Base-by-base conservation (phyloP, 2,329 filamentous ascomycete genomes). In the Chalaropsis ovoidea region DNA sequence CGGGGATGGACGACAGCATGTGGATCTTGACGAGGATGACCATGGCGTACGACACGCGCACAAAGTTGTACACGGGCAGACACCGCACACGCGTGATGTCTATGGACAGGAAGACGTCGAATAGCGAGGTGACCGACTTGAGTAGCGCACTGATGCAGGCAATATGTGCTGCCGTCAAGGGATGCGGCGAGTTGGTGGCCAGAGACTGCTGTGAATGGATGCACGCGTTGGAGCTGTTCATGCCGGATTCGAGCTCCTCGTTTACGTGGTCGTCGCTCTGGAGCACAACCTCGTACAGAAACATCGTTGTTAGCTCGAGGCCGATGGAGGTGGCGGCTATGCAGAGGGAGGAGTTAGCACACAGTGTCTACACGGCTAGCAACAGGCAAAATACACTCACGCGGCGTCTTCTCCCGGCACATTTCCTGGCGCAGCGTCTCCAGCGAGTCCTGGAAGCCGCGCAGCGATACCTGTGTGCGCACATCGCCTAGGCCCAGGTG, bases 21-120 rank as follows among this genome's bases (percentile, higher is more conserved):
- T 86, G 87, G 68, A 91, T 81, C 74, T 90, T 90, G 72, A 89
- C 86, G 45, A 90, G 77, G 41, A 88, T 83, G 22, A 90, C 85
- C 1, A 86, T 80, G 5, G 84, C 85, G 71, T 89, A 90, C 11
- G 86, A 83, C 19, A 89, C 83, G 35, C 88, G 83, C 17, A 89
- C 86, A 70, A 88, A 85, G 72, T 83, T 84, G 71, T 88, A 86
- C 2, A 88, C 86, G 19, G 88, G 87, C 10, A 90, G 73, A 65
- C 81, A 86, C 64, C 85, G 83, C 49, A 89, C 77, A 49, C 77
- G 78, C 3, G 77, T 73, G 15, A 83, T 73, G 61, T 86, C 82
- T 74, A 90, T 82, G 47, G 76, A 76, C 2, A 86, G 73, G 65
- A 91, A 88, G 0, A 81, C 80, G 24, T 86, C 82, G 61, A 92